Conservation (phyloP, 139 green algal species). For the Pseudopediastrum boryanum region DNA sequence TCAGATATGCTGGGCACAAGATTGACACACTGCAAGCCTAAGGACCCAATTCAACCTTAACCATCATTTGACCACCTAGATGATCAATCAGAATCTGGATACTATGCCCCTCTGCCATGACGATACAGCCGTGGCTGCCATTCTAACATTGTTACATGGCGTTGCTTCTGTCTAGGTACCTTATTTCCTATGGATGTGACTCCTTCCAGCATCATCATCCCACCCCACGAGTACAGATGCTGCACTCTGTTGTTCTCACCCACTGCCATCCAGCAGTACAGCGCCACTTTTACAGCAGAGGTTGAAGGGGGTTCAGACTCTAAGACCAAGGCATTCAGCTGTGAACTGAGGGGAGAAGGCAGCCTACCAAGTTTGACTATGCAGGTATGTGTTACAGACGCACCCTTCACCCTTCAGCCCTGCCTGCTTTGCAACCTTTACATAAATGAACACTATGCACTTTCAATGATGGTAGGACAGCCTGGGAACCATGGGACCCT, state of each 20-base stretch:
- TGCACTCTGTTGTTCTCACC: conserved; percentile 65
- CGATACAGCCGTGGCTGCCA: not conserved
- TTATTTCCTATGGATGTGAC: conserved; percentile 69
- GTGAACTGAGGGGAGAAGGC: conserved; percentile 76
- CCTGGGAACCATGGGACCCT: too few relatives aligned
- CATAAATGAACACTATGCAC: too few relatives aligned
- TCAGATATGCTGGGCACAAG: too few relatives aligned
- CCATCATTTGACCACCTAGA: too few relatives aligned
- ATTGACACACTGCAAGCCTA: too few relatives aligned
- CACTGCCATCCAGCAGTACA: conserved; percentile 68
- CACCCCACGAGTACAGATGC: conserved; percentile 53
- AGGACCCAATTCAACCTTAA: too few relatives aligned
- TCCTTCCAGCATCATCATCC: conserved; percentile 64
- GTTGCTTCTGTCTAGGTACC: not conserved
- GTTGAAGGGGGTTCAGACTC: conserved; percentile 71
- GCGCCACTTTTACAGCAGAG: conserved; percentile 65
- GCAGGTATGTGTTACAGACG: conserved; percentile 46
- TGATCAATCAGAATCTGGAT: too few relatives aligned
- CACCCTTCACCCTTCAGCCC: too few relatives aligned
- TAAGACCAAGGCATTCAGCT: conserved; percentile 69
- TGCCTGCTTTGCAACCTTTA: too few relatives aligned
- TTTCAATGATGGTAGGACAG: too few relatives aligned
- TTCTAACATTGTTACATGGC: not conserved
- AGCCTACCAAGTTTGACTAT: conserved; percentile 74
- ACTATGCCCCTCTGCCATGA: too few relatives aligned